These are phyloP conservation scores for Penicillium desertorum DNA, from an alignment of 495 filamentous ascomycete genomes.

Conservation along the genomic window DNA sequence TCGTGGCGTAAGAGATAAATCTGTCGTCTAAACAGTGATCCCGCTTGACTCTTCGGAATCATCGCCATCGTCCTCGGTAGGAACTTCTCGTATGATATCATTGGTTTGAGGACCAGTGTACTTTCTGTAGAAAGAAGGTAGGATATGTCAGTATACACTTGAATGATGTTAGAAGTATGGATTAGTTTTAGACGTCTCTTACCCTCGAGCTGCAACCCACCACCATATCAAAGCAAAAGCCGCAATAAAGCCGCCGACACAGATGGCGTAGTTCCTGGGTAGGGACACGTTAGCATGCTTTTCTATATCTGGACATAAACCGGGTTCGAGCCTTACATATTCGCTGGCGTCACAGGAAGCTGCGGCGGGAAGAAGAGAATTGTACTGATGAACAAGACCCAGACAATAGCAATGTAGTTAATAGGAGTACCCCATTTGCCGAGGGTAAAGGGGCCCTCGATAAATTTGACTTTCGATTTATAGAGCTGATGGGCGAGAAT, in stretches of 20 bases:
- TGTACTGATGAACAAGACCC: slow-evolving; percentile 67
- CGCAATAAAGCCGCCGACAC: slow-evolving; percentile 62
- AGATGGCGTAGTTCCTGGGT: slow-evolving; percentile 65
- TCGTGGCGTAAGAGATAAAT: not conserved
- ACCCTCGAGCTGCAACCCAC: slow-evolving; percentile 61
- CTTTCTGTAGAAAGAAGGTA: slow-evolving; percentile 32
- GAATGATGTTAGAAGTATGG: not conserved
- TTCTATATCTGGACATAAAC: not conserved
- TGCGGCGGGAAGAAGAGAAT: slow-evolving; percentile 66
- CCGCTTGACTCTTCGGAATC: slow-evolving; percentile 26
- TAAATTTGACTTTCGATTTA: slow-evolving; percentile 56
- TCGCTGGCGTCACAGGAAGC: slow-evolving; percentile 59
- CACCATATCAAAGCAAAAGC: slow-evolving; percentile 65
- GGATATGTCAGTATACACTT: slow-evolving; percentile 4
- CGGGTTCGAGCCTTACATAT: slow-evolving; percentile 50
- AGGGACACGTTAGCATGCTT: slow-evolving; percentile 4
- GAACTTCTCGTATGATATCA: slow-evolving; percentile 42
- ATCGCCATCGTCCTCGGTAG: slow-evolving; percentile 33
- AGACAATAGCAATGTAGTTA: slow-evolving; percentile 60
- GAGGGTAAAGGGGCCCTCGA: slow-evolving; percentile 63
- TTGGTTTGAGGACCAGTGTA: slow-evolving; percentile 59
- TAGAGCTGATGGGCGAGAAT: slow-evolving; percentile 65
- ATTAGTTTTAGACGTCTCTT: slow-evolving; percentile 20
- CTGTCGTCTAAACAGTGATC: slow-evolving; percentile 16
- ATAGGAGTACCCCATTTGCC: slow-evolving; percentile 59